Conservation (phyloP, 805 yeast species). For the Metschnikowia henanensis region DNA sequence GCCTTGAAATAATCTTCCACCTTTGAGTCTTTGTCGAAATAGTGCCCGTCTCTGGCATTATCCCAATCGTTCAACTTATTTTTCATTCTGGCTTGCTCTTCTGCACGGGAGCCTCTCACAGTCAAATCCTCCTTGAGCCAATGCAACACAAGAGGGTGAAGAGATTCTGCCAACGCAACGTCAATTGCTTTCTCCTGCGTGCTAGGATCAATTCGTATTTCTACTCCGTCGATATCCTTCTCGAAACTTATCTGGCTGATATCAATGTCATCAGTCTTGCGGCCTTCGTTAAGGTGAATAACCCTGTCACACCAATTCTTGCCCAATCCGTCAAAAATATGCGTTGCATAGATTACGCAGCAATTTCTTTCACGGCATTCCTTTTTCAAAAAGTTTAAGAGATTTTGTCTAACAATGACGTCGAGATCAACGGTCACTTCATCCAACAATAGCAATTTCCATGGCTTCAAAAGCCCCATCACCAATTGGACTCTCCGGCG, state of each 20-base stretch:
- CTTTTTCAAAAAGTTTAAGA: constrained; percentile 65
- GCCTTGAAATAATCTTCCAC: constrained; percentile 51
- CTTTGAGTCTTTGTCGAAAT: constrained; percentile 44
- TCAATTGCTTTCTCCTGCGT: constrained; percentile 29
- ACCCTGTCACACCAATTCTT: constrained; percentile 81
- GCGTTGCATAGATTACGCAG: constrained; percentile 90
- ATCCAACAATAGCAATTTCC: constrained; percentile 84
- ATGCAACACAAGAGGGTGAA: constrained; percentile 71
- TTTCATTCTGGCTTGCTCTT: constrained; percentile 37
- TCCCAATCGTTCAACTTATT: constrained; percentile 58
- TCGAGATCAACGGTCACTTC: constrained; percentile 97
- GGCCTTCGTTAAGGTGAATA: constrained; percentile 75
- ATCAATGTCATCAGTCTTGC: constrained; percentile 38
- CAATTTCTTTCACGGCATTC: constrained; percentile 74
- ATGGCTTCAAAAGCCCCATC: constrained; percentile 91
- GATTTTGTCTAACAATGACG: constrained; percentile 79
- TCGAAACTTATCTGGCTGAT: constrained; percentile 30
- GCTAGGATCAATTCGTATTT: constrained; percentile 13
- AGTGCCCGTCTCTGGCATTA: constrained; percentile 37
- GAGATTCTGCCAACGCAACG: constrained; percentile 47
- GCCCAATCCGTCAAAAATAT: constrained; percentile 92
- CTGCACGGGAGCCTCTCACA: constrained; percentile 55
- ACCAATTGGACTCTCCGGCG: constrained; percentile 90
- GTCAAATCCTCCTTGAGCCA: constrained; percentile 61
- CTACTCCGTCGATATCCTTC: constrained; percentile 32